Evolutionary conservation across 495 filamentous ascomycete species (phyloP).

Genomic region (Alectoria sarmentosa): DNA sequence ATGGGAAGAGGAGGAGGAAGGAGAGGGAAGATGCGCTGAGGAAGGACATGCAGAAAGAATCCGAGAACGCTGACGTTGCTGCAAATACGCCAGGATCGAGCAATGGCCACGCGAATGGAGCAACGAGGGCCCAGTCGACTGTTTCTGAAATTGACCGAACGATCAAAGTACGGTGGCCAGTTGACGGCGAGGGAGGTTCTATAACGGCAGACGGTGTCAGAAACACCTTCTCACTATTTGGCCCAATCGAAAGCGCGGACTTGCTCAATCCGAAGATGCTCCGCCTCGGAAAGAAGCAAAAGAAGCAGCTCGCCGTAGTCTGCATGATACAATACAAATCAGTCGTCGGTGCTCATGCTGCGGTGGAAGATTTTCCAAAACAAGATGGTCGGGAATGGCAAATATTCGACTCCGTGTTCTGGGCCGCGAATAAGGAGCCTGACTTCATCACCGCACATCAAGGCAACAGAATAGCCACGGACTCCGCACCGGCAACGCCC

Average conservation of each 20-base stretch:
- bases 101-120: not conserved
- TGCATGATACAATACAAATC: slow-evolving; percentile 52
- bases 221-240: slow-evolving; percentile 46
- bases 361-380: slow-evolving; percentile 48
- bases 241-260: slow-evolving; percentile 47
- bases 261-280: slow-evolving; percentile 50
- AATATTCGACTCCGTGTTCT: slow-evolving; percentile 47
- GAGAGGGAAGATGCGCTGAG: slow-evolving; percentile 46
- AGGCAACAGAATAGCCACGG: slow-evolving; percentile 16
- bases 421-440: slow-evolving; percentile 49
- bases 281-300: slow-evolving; percentile 42
- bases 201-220: slow-evolving; percentile 41
- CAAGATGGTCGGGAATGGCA: slow-evolving; percentile 39
- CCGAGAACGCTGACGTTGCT: slow-evolving; percentile 32
- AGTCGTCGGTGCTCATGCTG: slow-evolving; percentile 53
- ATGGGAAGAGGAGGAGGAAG: slow-evolving; percentile 48
- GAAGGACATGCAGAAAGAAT: slow-evolving; percentile 32
- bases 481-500: slow-evolving; percentile 26
- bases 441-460: slow-evolving; percentile 32
- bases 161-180: slow-evolving; percentile 51
- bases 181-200: slow-evolving; percentile 39
- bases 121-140: slow-evolving; percentile 6
- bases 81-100: slow-evolving; percentile 16
- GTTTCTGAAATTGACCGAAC: slow-evolving; percentile 52
- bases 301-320: slow-evolving; percentile 47